Evolutionary conservation across 2,329 filamentous ascomycete species (phyloP).

Genomic region (Talaromyces sp.): DNA sequence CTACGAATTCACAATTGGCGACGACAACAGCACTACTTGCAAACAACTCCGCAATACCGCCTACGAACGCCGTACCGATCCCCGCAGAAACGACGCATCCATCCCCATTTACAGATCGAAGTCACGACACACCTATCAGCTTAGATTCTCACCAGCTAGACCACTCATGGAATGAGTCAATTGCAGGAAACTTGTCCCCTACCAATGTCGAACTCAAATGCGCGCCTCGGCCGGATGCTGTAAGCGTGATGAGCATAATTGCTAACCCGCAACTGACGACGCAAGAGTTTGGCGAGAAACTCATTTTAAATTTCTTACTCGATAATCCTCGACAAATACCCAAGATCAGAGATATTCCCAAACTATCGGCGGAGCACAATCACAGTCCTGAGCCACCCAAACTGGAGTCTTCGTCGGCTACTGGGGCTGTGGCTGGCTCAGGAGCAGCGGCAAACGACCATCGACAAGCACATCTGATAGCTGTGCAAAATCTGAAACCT

Average conservation of each 20-base stretch:
- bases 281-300: conserved; percentile 57
- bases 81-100: conserved; percentile 19
- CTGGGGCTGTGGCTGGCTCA: neutral
- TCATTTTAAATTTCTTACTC: conserved; percentile 71
- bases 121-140: conserved; percentile 23
- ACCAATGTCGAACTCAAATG: conserved; percentile 21
- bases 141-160: conserved; percentile 24
- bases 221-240: conserved; percentile 10
- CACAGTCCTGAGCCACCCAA: conserved; percentile 26
- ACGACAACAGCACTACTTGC: conserved; percentile 20
- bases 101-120: conserved; percentile 29
- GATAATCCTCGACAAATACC: conserved; percentile 56
- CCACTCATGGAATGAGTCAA: conserved; percentile 29
- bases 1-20: neutral
- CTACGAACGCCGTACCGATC: neutral
- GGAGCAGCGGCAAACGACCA: conserved; percentile 23
- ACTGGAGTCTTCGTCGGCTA: conserved; percentile 20
- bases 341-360: conserved; percentile 48
- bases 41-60: neutral
- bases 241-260: conserved; percentile 2
- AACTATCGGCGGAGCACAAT: conserved; percentile 21
- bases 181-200: conserved; percentile 30
- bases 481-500: conserved; percentile 60
- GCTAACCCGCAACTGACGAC: conserved; percentile 48
- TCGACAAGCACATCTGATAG: conserved; percentile 35